phyloP scores from a whole-genome alignment of 495 filamentous ascomycete genomes.

The Durotheca rogersii region DNA sequence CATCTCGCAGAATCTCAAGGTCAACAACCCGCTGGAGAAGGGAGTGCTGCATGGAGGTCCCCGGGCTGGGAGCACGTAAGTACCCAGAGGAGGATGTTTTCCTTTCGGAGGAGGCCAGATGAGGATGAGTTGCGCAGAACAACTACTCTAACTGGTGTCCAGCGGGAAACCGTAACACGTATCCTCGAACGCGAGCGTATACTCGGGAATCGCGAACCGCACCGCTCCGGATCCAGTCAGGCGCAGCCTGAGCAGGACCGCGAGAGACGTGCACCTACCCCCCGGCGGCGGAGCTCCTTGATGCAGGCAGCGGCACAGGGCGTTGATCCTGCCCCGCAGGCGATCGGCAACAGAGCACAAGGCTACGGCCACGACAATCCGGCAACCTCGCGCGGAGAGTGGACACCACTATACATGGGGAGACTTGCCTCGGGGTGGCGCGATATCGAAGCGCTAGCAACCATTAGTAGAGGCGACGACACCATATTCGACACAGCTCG shows the following conservation, averaged over 20 bases:
- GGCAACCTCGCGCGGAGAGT: constrained; percentile 17
- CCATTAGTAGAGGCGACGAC: constrained; percentile 23
- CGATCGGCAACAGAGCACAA: constrained; percentile 16
- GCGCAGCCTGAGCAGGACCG: constrained; percentile 31
- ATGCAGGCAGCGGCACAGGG: constrained; percentile 31
- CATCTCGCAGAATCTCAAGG: constrained; percentile 24
- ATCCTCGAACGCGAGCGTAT: constrained; percentile 33
- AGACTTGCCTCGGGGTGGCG: constrained; percentile 34
- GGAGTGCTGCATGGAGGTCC: constrained; percentile 21
- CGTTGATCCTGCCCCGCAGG: constrained; percentile 20
- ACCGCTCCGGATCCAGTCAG: constrained; percentile 16
- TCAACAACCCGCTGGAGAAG: constrained; percentile 23
- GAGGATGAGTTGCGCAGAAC: constrained; percentile 9
- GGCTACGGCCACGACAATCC: constrained; percentile 5
- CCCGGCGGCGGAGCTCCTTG: constrained; percentile 26
- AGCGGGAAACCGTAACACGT: constrained; percentile 31
- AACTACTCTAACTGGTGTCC: constrained; percentile 17
- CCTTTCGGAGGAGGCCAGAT: constrained; percentile 9
- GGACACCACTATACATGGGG: constrained; percentile 11
- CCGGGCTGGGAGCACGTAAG: constrained; percentile 32
- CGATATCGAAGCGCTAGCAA: constrained; percentile 39
- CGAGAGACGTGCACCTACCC: constrained; percentile 27
- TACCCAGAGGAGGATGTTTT: constrained; percentile 8
- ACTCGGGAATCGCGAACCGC: constrained; percentile 24
- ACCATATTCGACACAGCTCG: constrained; percentile 13